Evolutionary conservation across 2,329 filamentous ascomycete genomes (phyloP), one percentile per base, ranked within the genome.

Genomic region (Pseudocercospora vitis): DNA sequence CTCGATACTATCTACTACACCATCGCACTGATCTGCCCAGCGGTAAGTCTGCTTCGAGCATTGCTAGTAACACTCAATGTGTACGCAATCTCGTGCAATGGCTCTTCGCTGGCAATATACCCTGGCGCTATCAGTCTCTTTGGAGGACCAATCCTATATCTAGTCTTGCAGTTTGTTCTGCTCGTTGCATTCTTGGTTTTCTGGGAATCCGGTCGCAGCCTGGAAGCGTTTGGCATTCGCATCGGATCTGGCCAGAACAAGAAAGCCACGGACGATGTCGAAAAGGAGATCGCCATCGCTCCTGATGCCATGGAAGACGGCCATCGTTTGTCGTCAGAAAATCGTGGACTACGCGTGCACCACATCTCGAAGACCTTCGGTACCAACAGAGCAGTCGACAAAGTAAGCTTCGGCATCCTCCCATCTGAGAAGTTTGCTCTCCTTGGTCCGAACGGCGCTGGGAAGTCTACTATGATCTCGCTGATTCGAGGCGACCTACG

Each of bases 381-480:
- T 12, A 80, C 78, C 56, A 84, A 86, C 61, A 83, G 84, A 1
- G 90, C 88, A 4, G 89, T 95, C 19, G 86, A 95, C 62, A 87
- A 95, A 63, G 82, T 95, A 42, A 89, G 86, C 1, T 95, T 96
- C 63, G 85, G 86, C 12, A 85, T 95, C 44, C 79, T 81, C 24
- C 82, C 82, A 37, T 86, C 88, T 42, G 87, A 95, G 67, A 87
- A 94, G 2, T 95, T 94, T 72, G 90, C 90, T 0, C 78, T 96
- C 0, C 79, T 96, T 2, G 91, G 91, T 0, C 89, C 90, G 14
- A 96, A 96, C 65, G 91, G 91, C 14, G 91, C 90, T 1, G 91
- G 91, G 52, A 95, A 96, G 65, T 90, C 86, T 0, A 95, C 89
- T 0, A 94, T 87, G 1, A 94, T 96, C 63, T 89, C 85, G 1